These are phyloP conservation scores for Diaporthe amygdali DNA, from an alignment of 2,329 filamentous ascomycete species.

Conservation along the genomic window DNA sequence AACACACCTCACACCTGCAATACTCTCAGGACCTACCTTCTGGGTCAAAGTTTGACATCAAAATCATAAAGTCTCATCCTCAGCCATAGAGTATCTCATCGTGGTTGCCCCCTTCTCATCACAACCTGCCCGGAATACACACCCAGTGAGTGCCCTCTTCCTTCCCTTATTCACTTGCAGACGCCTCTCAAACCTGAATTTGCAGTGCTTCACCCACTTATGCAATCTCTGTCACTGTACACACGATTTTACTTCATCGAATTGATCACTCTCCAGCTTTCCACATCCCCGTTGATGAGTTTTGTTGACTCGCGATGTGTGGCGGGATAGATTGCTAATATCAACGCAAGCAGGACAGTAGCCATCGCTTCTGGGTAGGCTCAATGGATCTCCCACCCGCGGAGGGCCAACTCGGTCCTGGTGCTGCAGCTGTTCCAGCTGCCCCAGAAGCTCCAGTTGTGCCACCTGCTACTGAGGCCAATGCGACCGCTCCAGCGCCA, in stretches of 20 bases:
- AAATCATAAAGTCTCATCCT: neutral
- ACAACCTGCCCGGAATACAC: neutral
- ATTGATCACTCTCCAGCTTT: neutral
- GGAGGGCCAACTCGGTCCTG: neutral
- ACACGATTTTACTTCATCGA: neutral
- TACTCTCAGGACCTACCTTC: neutral
- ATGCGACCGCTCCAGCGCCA: neutral
- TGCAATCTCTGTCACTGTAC: neutral
- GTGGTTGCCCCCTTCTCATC: neutral
- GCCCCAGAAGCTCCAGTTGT: neutral
- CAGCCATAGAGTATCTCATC: neutral
- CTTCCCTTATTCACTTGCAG: neutral
- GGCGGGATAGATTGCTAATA: neutral
- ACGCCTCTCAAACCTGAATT: too few species aligned
- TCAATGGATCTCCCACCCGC: neutral
- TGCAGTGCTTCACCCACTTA: neutral
- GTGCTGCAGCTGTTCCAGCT: neutral
- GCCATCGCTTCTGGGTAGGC: neutral
- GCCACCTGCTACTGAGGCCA: neutral
- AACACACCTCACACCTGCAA: neutral
- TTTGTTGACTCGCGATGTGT: neutral
- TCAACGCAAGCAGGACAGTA: neutral
- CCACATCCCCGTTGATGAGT: neutral
- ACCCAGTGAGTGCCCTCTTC: constrained; percentile 1
- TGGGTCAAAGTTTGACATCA: neutral